Conservation (phyloP, 108 stramenopile species). For the Cyclostephanos invisitatus region DNA sequence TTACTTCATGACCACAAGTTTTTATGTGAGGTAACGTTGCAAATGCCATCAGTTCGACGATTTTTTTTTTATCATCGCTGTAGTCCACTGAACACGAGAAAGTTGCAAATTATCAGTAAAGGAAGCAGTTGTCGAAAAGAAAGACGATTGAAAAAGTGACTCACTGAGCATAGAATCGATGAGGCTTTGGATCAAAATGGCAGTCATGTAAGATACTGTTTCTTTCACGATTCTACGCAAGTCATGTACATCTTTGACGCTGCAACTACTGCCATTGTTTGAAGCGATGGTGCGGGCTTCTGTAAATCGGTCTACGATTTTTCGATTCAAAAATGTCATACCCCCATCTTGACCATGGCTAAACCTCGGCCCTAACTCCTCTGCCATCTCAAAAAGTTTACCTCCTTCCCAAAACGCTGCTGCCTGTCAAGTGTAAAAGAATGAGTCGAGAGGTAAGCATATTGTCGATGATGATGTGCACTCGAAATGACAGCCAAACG, state of each 20-base stretch:
- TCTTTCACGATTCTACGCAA: constrained; percentile 64
- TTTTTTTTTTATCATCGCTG: constrained; percentile 50
- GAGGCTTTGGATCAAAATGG: constrained; percentile 70
- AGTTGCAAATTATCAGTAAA: not conserved
- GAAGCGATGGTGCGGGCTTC: constrained; percentile 66
- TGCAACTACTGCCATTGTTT: constrained; percentile 55
- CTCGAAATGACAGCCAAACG: not conserved
- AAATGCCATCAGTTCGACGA: constrained; percentile 49
- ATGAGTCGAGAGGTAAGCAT: not conserved
- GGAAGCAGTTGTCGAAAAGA: not conserved
- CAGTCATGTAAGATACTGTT: constrained; percentile 69
- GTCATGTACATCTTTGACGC: constrained; percentile 32
- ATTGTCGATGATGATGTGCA: not conserved
- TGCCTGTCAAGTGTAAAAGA: constrained; percentile 21
- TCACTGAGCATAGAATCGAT: constrained; percentile 58
- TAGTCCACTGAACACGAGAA: constrained; percentile 21
- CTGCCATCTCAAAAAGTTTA: constrained; percentile 70
- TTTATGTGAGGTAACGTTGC: constrained; percentile 65
- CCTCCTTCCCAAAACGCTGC: constrained; percentile 79
- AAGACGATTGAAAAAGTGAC: constrained; percentile 11
- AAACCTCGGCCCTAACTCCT: constrained; percentile 59
- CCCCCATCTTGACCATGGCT: constrained; percentile 44
- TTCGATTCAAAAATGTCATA: constrained; percentile 66
- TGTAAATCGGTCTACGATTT: constrained; percentile 75
- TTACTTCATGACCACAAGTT: constrained; percentile 53